Evolutionary conservation across 345 rosid genomes (phyloP), one percentile per base, ranked within the genome.

Genomic region (Corchorus capsularis): DNA sequence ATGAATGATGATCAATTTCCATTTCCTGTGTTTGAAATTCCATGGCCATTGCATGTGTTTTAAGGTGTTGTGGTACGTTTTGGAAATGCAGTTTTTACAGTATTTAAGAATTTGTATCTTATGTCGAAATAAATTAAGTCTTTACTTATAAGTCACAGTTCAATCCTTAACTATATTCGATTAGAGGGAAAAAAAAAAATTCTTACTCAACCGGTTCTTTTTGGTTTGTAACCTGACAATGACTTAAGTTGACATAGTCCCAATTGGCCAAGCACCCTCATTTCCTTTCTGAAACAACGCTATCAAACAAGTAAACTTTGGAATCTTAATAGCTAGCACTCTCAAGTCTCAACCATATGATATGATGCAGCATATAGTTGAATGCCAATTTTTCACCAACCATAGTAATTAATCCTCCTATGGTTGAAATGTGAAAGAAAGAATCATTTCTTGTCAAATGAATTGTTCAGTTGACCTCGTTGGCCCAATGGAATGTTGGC

Each of bases 401-500:
- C 46, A 35, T 4, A 27, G 27, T 27, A 27, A 43, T 27, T 49
- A 37, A 37, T 52, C 71, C 50, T 34, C 59, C 27, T 27, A 27
- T 53, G 27, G 49, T 27, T 41, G 54, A 16, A 34, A 35, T 39
- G 4, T n/a, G 19, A 16, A 27, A 69, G 46, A n/a, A 69, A 66
- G 73, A 72, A 63, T 63, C 63, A 59, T 49, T 10, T 79, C 16
- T 27, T 39, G 16, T 39, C 55, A n/a, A 73, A 66, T 56, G 70
- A 35, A 78, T 47, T 69, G 66, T 35, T 56, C 35, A 27, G 77
- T 79, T 82, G 78, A 77, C 76, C 70, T 67, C 39, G 20, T 68
- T 53, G 8, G 73, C 41, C 61, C 45, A n/a, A 72, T 61, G 39
- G 57, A 34, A 59, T 20, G 59, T 46, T 52, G 63, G 66, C 27